phyloP scores from a whole-genome alignment of 768 basidiomycete genomes.

The Udeniomyces megalosporus region DNA sequence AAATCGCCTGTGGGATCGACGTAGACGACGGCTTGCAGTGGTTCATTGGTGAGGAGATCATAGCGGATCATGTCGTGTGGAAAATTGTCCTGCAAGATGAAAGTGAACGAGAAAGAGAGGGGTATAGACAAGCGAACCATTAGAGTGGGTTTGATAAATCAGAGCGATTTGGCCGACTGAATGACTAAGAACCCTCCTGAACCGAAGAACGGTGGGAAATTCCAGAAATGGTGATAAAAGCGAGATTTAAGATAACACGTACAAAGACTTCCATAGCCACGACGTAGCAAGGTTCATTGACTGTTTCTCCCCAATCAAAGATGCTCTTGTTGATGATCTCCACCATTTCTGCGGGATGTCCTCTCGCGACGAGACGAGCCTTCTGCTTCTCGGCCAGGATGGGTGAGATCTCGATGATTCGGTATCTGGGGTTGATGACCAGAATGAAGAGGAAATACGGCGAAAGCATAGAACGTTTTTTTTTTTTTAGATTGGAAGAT shows the following conservation, averaged over 20 bases:
- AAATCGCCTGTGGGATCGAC: constrained; percentile 70
- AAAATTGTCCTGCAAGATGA: constrained; percentile 62
- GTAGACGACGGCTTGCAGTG: constrained; percentile 67
- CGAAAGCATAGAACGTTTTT: not conserved
- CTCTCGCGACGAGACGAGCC: constrained; percentile 28
- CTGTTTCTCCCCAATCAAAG: constrained; percentile 63
- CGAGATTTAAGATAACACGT: constrained; percentile 30
- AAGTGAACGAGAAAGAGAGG: not conserved
- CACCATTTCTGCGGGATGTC: constrained; percentile 44
- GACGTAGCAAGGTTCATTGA: constrained; percentile 76
- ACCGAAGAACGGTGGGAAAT: too few relatives aligned
- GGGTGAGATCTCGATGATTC: constrained; percentile 84
- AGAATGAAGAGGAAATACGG: not conserved
- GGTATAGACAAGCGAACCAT: not conserved
- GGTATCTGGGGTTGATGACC: constrained; percentile 37
- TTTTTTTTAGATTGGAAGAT: not conserved
- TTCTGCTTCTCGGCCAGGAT: constrained; percentile 56
- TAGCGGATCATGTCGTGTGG: constrained; percentile 91
- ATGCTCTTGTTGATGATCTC: constrained; percentile 59
- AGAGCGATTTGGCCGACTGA: not conserved
- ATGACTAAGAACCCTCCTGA: not conserved
- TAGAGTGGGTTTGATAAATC: too few relatives aligned
- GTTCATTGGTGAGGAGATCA: constrained; percentile 52
- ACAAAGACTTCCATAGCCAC: constrained; percentile 90
- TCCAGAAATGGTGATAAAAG: not conserved